These are phyloP conservation scores for Rubroshorea leprosula DNA, from an alignment of 345 rosid species.

Conservation along the genomic window DNA sequence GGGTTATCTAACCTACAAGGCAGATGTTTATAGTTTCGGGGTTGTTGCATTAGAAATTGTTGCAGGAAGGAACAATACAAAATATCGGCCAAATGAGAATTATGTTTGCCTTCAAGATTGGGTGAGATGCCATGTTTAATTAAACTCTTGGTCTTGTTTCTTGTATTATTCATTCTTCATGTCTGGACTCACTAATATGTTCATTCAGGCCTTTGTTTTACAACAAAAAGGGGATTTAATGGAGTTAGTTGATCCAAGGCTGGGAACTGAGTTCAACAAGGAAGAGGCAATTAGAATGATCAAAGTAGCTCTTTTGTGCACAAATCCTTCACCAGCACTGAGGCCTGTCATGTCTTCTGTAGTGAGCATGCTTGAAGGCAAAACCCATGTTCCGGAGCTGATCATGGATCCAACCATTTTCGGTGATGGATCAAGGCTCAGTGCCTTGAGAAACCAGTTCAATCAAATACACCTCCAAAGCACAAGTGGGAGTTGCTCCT, in stretches of 20 bases:
- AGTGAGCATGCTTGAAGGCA: conserved; percentile 46
- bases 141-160: background rate
- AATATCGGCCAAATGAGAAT: conserved; percentile 30
- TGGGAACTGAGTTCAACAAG: conserved; percentile 25
- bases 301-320: conserved; percentile 44
- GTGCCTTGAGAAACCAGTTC: conserved; percentile 15
- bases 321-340: conserved; percentile 37
- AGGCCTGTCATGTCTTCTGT: conserved; percentile 56
- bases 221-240: conserved; percentile 31
- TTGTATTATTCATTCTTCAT: background rate
- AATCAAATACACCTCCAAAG: background rate
- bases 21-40: conserved; percentile 64
- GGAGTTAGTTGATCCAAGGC: conserved; percentile 37
- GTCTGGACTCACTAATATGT: background rate
- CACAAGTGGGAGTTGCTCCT: background rate
- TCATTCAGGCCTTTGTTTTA: conserved; percentile 34
- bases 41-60: conserved; percentile 51
- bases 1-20: conserved; percentile 55
- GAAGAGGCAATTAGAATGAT: conserved; percentile 46
- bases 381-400: conserved; percentile 20
- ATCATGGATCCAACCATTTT: conserved; percentile 16
- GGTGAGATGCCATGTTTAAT: conserved; percentile 22
- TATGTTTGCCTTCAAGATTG: conserved; percentile 51
- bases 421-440: conserved; percentile 24
- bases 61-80: conserved; percentile 43